Percentiles rank a stretch among this genome's conserved stretches.
Evolutionary conservation across 768 basidiomycete genomes (phyloP).

Genomic region (Gyrodon lividus): DNA sequence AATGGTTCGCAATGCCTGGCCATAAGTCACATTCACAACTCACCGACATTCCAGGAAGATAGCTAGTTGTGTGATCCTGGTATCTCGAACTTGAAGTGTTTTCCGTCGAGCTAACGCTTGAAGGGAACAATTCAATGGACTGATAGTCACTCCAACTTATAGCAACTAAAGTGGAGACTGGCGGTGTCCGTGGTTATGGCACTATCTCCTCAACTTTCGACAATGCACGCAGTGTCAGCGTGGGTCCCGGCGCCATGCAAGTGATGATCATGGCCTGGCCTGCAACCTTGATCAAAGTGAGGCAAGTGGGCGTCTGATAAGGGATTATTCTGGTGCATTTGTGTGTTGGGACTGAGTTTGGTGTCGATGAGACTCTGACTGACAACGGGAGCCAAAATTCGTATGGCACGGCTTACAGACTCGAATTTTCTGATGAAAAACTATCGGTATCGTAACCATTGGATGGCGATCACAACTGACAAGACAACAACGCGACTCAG

Average conservation of each 20-base stretch:
- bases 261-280: not conserved
- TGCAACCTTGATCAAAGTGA: not conserved
- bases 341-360: no score
- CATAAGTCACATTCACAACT: not conserved
- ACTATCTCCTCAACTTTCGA: not conserved
- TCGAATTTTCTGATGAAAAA: no score
- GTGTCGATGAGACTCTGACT: no score
- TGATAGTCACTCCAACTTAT: not conserved
- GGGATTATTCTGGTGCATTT: no score
- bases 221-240: not conserved
- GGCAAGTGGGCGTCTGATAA: not conserved
- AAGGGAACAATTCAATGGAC: not conserved
- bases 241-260: no score
- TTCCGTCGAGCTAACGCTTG: no score
- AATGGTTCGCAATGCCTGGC: not conserved
- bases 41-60: not conserved
- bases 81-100: not conserved
- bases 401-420: no score
- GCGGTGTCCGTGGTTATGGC: not conserved
- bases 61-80: not conserved
- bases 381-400: no score
- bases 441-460: no score
- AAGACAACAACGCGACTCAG: no score
- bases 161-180: not conserved
- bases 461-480: no score